phyloP scores from a whole-genome alignment of 768 basidiomycete species.

The Boletus sp. region DNA sequence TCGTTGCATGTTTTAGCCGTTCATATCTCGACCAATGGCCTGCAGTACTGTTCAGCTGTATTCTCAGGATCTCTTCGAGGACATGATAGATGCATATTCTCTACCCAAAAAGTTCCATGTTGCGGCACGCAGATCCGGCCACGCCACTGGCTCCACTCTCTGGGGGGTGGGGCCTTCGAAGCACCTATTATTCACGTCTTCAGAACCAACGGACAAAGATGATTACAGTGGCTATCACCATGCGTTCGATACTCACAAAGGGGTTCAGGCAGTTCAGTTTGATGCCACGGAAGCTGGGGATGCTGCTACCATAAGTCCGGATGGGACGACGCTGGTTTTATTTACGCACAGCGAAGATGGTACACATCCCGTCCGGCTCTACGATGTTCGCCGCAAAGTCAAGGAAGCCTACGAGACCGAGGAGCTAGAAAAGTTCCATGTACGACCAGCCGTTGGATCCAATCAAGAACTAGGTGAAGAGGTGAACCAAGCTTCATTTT shows the following conservation, averaged over 20 bases:
- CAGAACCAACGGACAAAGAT: constrained; percentile 39
- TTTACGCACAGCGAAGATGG: constrained; percentile 27
- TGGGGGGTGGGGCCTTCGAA: constrained; percentile 50
- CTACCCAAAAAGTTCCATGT: constrained; percentile 15
- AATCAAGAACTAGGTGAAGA: constrained; percentile 28
- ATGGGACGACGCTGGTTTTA: constrained; percentile 39
- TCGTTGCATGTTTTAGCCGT: not conserved
- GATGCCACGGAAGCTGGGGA: constrained; percentile 55
- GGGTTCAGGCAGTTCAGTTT: constrained; percentile 33
- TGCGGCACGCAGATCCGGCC: constrained; percentile 18
- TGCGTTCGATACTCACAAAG: constrained; percentile 43
- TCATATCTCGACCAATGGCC: not conserved
- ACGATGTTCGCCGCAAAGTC: constrained; percentile 44
- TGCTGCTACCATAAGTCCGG: constrained; percentile 43
- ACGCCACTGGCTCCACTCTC: constrained; percentile 44
- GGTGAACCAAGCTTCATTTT: constrained; percentile 51
- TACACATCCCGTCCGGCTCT: constrained; percentile 45
- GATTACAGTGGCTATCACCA: constrained; percentile 45
- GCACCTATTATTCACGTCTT: constrained; percentile 51
- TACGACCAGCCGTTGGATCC: not conserved
- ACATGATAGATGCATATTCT: constrained; percentile 10
- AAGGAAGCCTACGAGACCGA: constrained; percentile 29
- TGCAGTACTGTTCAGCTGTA: constrained; percentile 24
- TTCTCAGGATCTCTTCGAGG: constrained; percentile 24
- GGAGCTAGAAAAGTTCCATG: constrained; percentile 36